Percentiles rank a stretch among this genome's conserved stretches.
phyloP scores from a whole-genome alignment of 73 alveolate genomes.

The Tetrahymena malaccensis region DNA sequence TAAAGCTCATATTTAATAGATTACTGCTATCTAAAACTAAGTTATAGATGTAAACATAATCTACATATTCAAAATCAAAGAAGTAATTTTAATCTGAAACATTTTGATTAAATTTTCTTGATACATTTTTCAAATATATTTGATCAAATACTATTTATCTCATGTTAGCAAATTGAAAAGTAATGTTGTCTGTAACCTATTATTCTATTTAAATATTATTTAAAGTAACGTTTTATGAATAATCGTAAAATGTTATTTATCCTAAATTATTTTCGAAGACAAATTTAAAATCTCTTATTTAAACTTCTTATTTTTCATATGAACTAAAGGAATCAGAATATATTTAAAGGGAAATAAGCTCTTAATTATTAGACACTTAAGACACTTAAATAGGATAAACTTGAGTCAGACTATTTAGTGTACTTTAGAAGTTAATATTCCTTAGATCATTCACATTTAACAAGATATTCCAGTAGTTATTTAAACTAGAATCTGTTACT shows the following conservation, averaged over 20 bases:
- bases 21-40: background rate
- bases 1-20: too few species aligned
- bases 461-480: background rate
- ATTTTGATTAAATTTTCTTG: background rate
- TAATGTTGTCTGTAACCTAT: background rate
- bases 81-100: too few species aligned
- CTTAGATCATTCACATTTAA: background rate
- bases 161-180: background rate
- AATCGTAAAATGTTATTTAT: background rate
- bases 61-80: background rate
- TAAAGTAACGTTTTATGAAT: background rate
- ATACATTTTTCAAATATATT: background rate
- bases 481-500: background rate
- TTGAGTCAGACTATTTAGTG: background rate
- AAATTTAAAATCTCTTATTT: background rate
- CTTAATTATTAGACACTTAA: background rate
- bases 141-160: background rate
- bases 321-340: background rate
- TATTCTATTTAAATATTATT: background rate
- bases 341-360: background rate
- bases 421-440: background rate
- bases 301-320: background rate
- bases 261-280: background rate
- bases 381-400: background rate
- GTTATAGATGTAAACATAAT: background rate